Percentiles rank a stretch among this genome's conserved stretches.
Evolutionary conservation across 805 yeast species (phyloP).

Genomic region (Lachancea waltii): DNA sequence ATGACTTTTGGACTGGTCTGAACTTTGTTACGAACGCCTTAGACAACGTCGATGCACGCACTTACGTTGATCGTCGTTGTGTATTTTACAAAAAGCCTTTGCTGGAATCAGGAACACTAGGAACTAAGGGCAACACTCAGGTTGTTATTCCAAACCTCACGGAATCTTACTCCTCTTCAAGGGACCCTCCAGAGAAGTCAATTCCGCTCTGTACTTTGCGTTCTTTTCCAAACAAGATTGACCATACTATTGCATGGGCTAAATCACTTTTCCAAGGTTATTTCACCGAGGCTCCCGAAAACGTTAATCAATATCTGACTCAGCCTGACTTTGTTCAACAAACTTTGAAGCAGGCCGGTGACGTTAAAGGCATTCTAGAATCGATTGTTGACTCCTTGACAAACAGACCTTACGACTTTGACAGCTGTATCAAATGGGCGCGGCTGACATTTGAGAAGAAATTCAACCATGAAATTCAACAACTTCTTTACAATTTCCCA

Average conservation of each 20-base stretch:
- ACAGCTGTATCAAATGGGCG: slow-evolving; percentile 95
- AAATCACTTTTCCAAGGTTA: slow-evolving; percentile 89
- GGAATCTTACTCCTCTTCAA: slow-evolving; percentile 92
- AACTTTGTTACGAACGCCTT: slow-evolving; percentile 94
- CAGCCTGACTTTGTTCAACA: slow-evolving; percentile 92
- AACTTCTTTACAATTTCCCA: slow-evolving; percentile 91
- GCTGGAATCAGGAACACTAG: slow-evolving; percentile 94
- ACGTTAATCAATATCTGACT: slow-evolving; percentile 81
- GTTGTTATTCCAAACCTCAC: slow-evolving; percentile 90
- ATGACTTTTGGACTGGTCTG: slow-evolving; percentile 73
- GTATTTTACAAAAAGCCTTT: slow-evolving; percentile 86
- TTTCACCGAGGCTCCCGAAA: slow-evolving; percentile 86
- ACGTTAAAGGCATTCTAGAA: slow-evolving; percentile 79
- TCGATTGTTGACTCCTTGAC: slow-evolving; percentile 70
- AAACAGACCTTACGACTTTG: slow-evolving; percentile 81
- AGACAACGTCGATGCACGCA: slow-evolving; percentile 96
- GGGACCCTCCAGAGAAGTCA: slow-evolving; percentile 97
- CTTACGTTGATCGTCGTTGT: slow-evolving; percentile 95
- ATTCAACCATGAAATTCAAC: slow-evolving; percentile 79
- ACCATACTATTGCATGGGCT: slow-evolving; percentile 99
- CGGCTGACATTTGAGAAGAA: slow-evolving; percentile 80
- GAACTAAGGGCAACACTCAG: slow-evolving; percentile 98
- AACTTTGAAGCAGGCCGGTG: slow-evolving; percentile 86
- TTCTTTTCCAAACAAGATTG: slow-evolving; percentile 96
- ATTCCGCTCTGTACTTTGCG: slow-evolving; percentile 96